A percentile compares a stretch with the other conserved stretches of the same genome.
These are phyloP conservation scores for Aphanomyces cochlioides DNA, from an alignment of 352 stramenopile species.

Conservation along the genomic window DNA sequence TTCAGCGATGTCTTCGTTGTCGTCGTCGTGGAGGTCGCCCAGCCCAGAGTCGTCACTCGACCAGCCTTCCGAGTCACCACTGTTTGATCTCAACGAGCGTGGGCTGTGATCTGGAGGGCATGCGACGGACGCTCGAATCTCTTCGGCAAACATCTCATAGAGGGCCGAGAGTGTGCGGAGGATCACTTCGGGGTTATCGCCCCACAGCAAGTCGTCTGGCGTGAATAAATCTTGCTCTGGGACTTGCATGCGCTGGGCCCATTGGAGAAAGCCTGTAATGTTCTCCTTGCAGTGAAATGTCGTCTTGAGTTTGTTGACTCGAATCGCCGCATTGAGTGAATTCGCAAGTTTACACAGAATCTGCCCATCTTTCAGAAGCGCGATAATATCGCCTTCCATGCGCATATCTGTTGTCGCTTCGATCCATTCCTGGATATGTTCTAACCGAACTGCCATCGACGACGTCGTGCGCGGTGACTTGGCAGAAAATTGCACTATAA, in stretches of 20 bases:
- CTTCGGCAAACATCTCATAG: constrained; percentile 74
- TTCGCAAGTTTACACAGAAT: constrained; percentile 83
- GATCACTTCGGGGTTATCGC: constrained; percentile 55
- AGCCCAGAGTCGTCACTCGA: constrained; percentile 26
- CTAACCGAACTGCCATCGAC: constrained; percentile 14
- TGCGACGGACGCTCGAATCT: constrained; percentile 36
- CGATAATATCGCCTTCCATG: constrained; percentile 64
- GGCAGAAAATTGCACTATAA: not conserved
- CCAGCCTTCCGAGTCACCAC: constrained; percentile 48
- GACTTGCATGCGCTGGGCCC: constrained; percentile 66
- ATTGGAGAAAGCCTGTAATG: constrained; percentile 76
- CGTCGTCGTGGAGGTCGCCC: constrained; percentile 27
- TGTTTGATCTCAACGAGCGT: constrained; percentile 9
- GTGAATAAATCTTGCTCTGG: constrained; percentile 73
- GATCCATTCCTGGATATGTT: constrained; percentile 30
- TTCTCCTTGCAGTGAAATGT: constrained; percentile 86
- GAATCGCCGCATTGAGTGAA: constrained; percentile 65
- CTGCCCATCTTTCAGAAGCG: constrained; percentile 80
- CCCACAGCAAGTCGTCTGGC: constrained; percentile 70
- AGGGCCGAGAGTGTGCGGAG: constrained; percentile 77
- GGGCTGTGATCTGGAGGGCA: constrained; percentile 55
- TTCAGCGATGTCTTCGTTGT: constrained; percentile 19
- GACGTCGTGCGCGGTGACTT: not conserved
- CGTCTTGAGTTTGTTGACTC: constrained; percentile 85
- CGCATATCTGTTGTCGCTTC: constrained; percentile 8